A percentile compares a stretch with the other conserved stretches of the same genome.
Conservation (phyloP, 2,329 filamentous ascomycete species). For the Monosporascus sp. region DNA sequence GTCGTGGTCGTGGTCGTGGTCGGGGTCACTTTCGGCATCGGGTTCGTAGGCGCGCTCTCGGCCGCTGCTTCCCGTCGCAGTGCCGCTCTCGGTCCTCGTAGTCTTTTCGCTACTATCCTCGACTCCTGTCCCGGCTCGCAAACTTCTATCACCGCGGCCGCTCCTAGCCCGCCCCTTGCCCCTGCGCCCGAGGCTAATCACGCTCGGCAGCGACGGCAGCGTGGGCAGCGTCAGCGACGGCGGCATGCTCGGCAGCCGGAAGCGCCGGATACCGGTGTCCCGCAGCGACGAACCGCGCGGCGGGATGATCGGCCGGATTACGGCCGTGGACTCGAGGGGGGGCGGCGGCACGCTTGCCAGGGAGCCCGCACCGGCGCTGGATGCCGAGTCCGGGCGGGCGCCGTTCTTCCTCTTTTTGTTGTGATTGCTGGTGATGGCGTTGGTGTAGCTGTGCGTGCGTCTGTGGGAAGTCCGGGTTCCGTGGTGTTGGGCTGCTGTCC, state of each 20-base stretch:
- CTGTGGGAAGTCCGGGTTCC: neutral
- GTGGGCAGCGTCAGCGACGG: slow-evolving; percentile 7
- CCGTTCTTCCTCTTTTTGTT: neutral
- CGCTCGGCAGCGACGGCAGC: slow-evolving; percentile 3
- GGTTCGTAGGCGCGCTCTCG: neutral
- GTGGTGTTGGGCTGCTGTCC: neutral
- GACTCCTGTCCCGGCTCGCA: neutral
- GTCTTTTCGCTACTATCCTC: neutral
- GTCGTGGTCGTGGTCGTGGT: neutral
- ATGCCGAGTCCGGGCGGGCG: neutral
- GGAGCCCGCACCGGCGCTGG: neutral
- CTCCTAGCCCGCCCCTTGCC: neutral
- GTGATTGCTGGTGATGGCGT: neutral
- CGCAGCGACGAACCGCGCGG: slow-evolving; percentile 17
- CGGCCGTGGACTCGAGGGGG: neutral
- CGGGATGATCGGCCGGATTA: slow-evolving; percentile 13
- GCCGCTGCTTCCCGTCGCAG: neutral
- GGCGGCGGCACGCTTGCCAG: neutral
- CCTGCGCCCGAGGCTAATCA: neutral
- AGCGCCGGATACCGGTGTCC: slow-evolving; percentile 3
- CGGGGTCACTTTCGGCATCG: neutral
- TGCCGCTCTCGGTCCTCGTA: neutral
- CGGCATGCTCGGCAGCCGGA: slow-evolving; percentile 6
- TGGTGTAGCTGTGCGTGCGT: neutral
- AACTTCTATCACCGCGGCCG: no score